Conservation (phyloP, 2,329 filamentous ascomycete genomes). For the Paraphoma chrysanthemicola region DNA sequence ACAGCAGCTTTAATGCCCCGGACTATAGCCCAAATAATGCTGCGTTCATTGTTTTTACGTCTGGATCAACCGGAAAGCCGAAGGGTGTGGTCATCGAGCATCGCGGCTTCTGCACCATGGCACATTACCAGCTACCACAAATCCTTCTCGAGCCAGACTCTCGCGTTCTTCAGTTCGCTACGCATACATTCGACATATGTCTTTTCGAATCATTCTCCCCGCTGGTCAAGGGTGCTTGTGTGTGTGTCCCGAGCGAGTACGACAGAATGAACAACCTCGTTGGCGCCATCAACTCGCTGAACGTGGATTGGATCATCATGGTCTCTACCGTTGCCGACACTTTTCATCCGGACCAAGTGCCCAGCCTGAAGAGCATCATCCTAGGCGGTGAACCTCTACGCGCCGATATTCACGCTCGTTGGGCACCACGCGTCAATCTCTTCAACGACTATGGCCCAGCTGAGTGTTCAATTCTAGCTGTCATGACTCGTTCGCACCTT, state of each 20-base stretch:
- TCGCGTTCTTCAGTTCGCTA: slow-evolving; percentile 58
- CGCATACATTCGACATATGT: slow-evolving; percentile 60
- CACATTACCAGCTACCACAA: slow-evolving; percentile 12
- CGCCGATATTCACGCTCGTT: slow-evolving; percentile 1
- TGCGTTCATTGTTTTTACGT: slow-evolving; percentile 67
- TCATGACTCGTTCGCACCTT: slow-evolving; percentile 65
- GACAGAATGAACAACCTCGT: slow-evolving; percentile 58
- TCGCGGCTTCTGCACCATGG: slow-evolving; percentile 55
- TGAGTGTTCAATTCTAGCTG: slow-evolving; percentile 5
- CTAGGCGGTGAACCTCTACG: slow-evolving; percentile 48
- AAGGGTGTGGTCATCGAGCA: slow-evolving; percentile 69
- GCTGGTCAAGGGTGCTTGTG: slow-evolving; percentile 53
- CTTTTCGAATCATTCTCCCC: slow-evolving; percentile 60
- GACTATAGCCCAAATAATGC: slow-evolving; percentile 46
- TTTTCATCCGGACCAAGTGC: slow-evolving; percentile 50
- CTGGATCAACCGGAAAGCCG: slow-evolving; percentile 50
- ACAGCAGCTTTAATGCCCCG: slow-evolving; percentile 30
- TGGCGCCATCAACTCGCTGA: slow-evolving; percentile 37
- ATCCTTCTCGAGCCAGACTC: slow-evolving; percentile 44
- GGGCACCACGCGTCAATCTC: slow-evolving; percentile 16
- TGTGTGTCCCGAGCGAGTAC: slow-evolving; percentile 61
- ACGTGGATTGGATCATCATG: slow-evolving; percentile 46
- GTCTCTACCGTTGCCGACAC: slow-evolving; percentile 63
- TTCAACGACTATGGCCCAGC: slow-evolving; percentile 18
- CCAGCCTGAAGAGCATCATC: slow-evolving; percentile 49